Percentiles rank a stretch among this genome's conserved stretches.
phyloP scores from a whole-genome alignment of 2,329 filamentous ascomycete genomes.

The Fusarium longipes region DNA sequence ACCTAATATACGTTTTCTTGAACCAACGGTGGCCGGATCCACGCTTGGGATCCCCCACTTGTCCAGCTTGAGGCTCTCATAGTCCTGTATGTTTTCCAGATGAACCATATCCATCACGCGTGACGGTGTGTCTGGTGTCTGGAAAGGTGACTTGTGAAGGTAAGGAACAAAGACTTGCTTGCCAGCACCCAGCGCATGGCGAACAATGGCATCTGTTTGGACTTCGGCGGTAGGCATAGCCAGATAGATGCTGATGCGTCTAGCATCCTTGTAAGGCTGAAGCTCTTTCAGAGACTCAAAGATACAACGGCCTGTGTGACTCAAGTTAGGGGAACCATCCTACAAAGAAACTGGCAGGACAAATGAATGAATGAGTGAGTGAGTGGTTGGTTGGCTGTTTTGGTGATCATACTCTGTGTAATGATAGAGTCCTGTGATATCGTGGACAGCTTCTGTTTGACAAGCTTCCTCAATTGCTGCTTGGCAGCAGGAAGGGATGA shows the following conservation, averaged over 20 bases:
- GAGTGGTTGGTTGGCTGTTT: slow-evolving; percentile 7
- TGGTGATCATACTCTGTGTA: slow-evolving; percentile 73
- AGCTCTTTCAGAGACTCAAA: slow-evolving; percentile 73
- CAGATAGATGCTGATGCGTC: slow-evolving; percentile 84
- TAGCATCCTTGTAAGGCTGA: slow-evolving; percentile 79
- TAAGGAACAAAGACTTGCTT: slow-evolving; percentile 95
- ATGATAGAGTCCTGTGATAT: slow-evolving; percentile 71
- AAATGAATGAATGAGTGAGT: slow-evolving; percentile 1
- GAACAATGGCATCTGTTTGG: slow-evolving; percentile 84
- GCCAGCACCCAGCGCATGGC: slow-evolving; percentile 78
- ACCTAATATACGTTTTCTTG: slow-evolving; percentile 79
- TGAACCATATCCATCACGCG: slow-evolving; percentile 95
- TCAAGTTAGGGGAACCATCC: slow-evolving; percentile 33
- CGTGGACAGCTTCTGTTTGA: slow-evolving; percentile 73
- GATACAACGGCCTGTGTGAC: slow-evolving; percentile 68
- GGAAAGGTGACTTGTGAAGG: slow-evolving; percentile 71
- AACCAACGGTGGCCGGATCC: slow-evolving; percentile 69
- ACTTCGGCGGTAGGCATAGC: slow-evolving; percentile 93
- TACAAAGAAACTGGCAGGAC: slow-evolving; percentile 12
- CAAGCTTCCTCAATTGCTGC: slow-evolving; percentile 76
- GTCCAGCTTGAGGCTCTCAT: slow-evolving; percentile 79
- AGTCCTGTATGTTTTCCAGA: slow-evolving; percentile 78
- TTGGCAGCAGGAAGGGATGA: slow-evolving; percentile 73
- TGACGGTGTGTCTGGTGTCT: slow-evolving; percentile 64
- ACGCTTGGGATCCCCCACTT: slow-evolving; percentile 96